Percentiles rank a stretch among this genome's conserved stretches.
Conservation (phyloP, 345 rosid genomes). For the Angophora floribunda region DNA sequence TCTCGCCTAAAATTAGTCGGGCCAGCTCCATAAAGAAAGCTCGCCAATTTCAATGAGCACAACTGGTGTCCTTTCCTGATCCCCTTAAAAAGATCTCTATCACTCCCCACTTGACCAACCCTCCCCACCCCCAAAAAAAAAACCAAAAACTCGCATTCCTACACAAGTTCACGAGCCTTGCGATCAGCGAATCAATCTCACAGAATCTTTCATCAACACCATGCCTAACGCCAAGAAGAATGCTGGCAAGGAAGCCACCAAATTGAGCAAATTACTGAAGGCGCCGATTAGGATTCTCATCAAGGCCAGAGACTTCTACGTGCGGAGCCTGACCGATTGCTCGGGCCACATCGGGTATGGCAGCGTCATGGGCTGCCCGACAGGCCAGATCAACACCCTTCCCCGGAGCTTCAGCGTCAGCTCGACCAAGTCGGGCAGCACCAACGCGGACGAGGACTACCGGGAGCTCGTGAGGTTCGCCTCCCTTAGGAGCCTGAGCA, state of each 20-base stretch:
- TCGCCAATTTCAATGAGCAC: not conserved
- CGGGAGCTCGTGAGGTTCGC: conserved; percentile 46
- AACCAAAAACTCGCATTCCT: not conserved
- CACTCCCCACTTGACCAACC: not conserved
- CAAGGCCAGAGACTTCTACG: conserved; percentile 46
- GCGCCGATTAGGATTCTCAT: conserved; percentile 32
- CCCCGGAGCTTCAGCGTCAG: conserved; percentile 45
- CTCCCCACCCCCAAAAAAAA: not conserved
- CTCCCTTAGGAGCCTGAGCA: conserved; percentile 19
- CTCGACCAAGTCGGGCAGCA: conserved; percentile 11
- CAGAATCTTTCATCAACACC: not conserved
- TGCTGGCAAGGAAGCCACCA: not conserved
- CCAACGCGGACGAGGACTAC: conserved; percentile 14
- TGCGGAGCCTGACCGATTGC: conserved; percentile 46
- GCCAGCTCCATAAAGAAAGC: not conserved
- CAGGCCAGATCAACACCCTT: conserved; percentile 21
- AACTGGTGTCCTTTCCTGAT: not conserved
- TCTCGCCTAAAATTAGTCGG: not conserved
- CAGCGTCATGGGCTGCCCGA: conserved; percentile 25
- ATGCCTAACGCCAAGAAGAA: not conserved
- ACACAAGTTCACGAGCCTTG: not conserved
- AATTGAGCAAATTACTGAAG: conserved; percentile 19
- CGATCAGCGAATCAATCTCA: not conserved
- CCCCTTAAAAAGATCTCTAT: not conserved
- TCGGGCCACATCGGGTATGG: conserved; percentile 31